These are phyloP conservation scores for Polygonum aviculare DNA, from an alignment of 148 eudicot species.

Conservation along the genomic window DNA sequence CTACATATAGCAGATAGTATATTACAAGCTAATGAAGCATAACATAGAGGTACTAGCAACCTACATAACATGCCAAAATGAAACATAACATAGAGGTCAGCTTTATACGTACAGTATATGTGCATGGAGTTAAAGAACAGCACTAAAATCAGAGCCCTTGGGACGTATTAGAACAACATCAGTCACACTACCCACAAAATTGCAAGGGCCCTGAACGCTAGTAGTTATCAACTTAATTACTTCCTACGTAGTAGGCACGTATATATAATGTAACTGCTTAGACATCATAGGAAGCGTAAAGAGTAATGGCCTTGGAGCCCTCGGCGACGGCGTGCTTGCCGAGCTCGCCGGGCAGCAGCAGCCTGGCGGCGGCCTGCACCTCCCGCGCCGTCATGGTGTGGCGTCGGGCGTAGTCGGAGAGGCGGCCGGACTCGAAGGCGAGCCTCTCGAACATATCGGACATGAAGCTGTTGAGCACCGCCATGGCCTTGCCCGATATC, in stretches of 20 bases:
- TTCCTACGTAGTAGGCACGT: not conserved
- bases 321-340: constrained; percentile 75
- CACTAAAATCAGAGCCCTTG: too few relatives aligned
- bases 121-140: too few relatives aligned
- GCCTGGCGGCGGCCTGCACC: constrained; percentile 65
- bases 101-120: too few relatives aligned
- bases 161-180: too few relatives aligned
- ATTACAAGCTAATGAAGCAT: too few relatives aligned
- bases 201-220: not conserved
- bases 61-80: too few relatives aligned
- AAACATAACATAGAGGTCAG: too few relatives aligned
- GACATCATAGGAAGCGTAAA: constrained; percentile 20
- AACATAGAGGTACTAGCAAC: too few relatives aligned
- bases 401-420: constrained; percentile 21
- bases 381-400: constrained; percentile 60
- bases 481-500: constrained; percentile 63
- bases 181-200: not conserved
- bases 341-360: constrained; percentile 74
- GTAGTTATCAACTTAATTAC: not conserved
- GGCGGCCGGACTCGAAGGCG: constrained; percentile 39
- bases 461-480: constrained; percentile 57
- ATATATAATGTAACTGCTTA: not conserved
- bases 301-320: constrained; percentile 61
- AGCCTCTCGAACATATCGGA: constrained; percentile 72
- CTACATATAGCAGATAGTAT: too few relatives aligned